Percentiles rank a stretch among this genome's conserved stretches.
These are phyloP conservation scores for Sparassis latifolia DNA, from an alignment of 1,284 basidiomycete genomes.

Conservation along the genomic window DNA sequence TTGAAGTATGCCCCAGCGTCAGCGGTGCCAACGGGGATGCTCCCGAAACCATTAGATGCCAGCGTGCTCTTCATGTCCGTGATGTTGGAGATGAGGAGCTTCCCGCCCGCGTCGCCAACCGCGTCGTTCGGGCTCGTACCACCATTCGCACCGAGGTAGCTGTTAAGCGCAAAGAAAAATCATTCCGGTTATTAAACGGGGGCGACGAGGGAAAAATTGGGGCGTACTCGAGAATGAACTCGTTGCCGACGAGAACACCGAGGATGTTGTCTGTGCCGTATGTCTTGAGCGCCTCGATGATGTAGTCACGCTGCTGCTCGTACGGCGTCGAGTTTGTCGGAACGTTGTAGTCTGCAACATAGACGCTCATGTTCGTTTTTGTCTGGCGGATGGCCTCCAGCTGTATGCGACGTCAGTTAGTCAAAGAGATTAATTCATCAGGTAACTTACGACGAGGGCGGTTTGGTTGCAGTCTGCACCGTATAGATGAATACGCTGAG, in stretches of 20 bases:
- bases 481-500: slow-evolving; percentile 46
- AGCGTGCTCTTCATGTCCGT: slow-evolving; percentile 56
- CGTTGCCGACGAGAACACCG: slow-evolving; percentile 80
- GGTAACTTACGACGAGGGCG: slow-evolving; percentile 38
- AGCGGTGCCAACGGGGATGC: slow-evolving; percentile 77
- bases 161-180: slow-evolving; percentile 17
- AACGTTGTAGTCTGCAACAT: slow-evolving; percentile 73
- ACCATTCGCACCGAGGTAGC: slow-evolving; percentile 44
- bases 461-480: slow-evolving; percentile 55
- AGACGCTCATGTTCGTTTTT: slow-evolving; percentile 84
- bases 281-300: slow-evolving; percentile 64
- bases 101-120: slow-evolving; percentile 49
- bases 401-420: slow-evolving; percentile 19
- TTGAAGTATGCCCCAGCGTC: slow-evolving; percentile 91
- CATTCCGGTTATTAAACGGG: slow-evolving; percentile 5
- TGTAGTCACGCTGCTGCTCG: slow-evolving; percentile 59
- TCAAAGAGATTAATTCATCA: slow-evolving; percentile 5
- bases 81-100: slow-evolving; percentile 59
- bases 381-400: slow-evolving; percentile 83
- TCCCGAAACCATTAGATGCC: slow-evolving; percentile 38
- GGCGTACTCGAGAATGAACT: slow-evolving; percentile 74
- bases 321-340: slow-evolving; percentile 67
- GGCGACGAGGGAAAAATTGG: background rate
- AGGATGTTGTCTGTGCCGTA: slow-evolving; percentile 77
- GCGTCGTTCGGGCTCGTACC: slow-evolving; percentile 42